phyloP scores from a whole-genome alignment of 208 protist genomes.

The Wallacemonas collosoma region DNA sequence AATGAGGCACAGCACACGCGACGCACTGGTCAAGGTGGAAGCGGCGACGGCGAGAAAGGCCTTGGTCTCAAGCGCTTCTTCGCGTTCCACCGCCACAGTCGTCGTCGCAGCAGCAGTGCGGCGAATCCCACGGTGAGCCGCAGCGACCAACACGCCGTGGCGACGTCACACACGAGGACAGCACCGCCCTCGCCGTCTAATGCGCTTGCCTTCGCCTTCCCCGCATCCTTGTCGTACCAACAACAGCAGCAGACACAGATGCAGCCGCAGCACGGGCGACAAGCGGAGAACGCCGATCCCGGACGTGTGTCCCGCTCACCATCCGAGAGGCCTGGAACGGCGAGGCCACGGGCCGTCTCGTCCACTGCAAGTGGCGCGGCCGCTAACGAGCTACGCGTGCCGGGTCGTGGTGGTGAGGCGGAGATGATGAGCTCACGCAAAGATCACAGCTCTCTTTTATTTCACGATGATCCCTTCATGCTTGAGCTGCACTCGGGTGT shows the following conservation, averaged over 20 bases:
- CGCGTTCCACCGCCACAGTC: background rate
- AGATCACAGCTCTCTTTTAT: constrained; percentile 8
- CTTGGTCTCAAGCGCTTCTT: constrained; percentile 7
- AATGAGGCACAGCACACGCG: background rate
- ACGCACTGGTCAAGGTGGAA: background rate
- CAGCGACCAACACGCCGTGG: background rate
- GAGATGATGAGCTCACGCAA: background rate
- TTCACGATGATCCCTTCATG: constrained; percentile 9
- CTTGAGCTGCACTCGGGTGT: constrained; percentile 2
- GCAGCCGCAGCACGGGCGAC: too few relatives aligned
- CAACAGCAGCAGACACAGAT: background rate
- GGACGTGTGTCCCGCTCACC: background rate
- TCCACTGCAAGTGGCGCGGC: background rate
- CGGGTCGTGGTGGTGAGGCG: background rate
- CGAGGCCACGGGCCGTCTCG: background rate
- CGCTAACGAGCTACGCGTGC: background rate
- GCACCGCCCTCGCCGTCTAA: background rate
- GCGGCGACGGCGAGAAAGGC: constrained; percentile 6
- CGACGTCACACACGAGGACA: background rate
- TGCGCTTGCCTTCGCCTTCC: constrained; percentile 4
- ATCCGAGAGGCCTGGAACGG: background rate
- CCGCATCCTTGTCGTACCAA: constrained; percentile 1
- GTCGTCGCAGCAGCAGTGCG: background rate
- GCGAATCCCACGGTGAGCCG: too few relatives aligned
- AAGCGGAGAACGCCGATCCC: too few relatives aligned